Base-by-base conservation (phyloP, 2,329 filamentous ascomycete species). In the Pestalotiopsis sp. region DNA sequence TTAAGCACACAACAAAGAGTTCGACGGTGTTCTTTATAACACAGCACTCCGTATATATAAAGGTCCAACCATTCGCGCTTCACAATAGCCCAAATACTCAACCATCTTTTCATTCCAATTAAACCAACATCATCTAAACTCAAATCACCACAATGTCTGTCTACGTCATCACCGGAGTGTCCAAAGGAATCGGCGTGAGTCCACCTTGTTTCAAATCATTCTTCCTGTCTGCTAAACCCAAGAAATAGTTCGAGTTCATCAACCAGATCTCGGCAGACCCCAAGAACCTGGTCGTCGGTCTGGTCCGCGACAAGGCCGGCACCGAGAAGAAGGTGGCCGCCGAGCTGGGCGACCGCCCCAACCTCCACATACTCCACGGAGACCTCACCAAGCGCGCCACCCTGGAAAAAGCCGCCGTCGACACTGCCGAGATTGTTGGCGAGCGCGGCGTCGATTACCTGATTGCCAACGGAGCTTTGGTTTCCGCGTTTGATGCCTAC, bases 211-310 rank as follows among this genome's bases (percentile, higher is more conserved):
- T 20, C 12, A 2, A 3, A 58, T 13, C 23, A 36, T 4, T 5
- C 1, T 17, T 36, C 5, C 2, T 2, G 5, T 41, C n/a, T n/a
- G 14, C 59, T 39, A 5, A 62, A 11, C 4, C 17, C 31, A 36
- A 36, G n/a, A 38, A 65, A 36, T 58, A 87, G 86, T 87, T 81
- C 65, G 85, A 82, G 69, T 85, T 88, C 73, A 69, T 89, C 36
- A 76, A 75, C n/a, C 78, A 84, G 36, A 70, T 86, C 3, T 85
- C 86, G 1, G 72, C 74, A 23, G 76, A 86, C 70, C 74, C 81
- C 3, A 67, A 73, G n/a, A 86, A 86, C 71, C 76, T 75, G 0
- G 80, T 87, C 61, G 75, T 87, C 64, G 85, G 84, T 4, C 75
- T 86, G 0, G 85, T 84, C 23, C 84, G 85, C 23, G 74, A 86